phyloP scores from a whole-genome alignment of 139 green algal species.

The Chlorella sp. region DNA sequence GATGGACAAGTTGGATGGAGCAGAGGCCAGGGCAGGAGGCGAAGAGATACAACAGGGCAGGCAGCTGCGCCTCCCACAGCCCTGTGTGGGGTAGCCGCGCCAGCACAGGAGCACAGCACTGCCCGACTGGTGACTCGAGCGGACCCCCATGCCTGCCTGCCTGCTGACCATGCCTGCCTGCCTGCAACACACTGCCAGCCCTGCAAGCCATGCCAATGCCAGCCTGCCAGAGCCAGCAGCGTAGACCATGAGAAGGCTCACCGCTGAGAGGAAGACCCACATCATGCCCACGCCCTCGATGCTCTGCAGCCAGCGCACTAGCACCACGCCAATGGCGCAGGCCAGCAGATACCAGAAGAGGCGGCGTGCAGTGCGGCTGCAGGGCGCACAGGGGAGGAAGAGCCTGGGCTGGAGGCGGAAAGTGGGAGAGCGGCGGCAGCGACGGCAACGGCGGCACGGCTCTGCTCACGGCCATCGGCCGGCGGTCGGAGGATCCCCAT shows the following conservation, averaged over 20 bases:
- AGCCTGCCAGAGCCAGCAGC: neutral
- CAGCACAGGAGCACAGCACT: too few species aligned
- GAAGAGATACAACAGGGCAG: too few species aligned
- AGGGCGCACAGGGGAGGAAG: neutral
- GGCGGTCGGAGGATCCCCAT: neutral
- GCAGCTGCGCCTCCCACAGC: too few species aligned
- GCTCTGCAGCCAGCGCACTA: constrained; percentile 43
- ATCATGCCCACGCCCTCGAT: constrained; percentile 51
- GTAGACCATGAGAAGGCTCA: constrained; percentile 6
- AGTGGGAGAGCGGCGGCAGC: neutral
- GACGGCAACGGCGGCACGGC: neutral
- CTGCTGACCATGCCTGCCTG: too few species aligned
- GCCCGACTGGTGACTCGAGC: too few species aligned
- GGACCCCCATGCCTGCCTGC: too few species aligned
- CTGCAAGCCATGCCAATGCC: neutral
- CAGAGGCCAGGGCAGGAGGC: neutral
- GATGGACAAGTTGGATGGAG: neutral
- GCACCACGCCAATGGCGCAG: constrained; percentile 40
- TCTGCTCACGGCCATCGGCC: neutral
- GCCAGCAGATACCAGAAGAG: constrained; percentile 50
- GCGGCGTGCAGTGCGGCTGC: constrained; percentile 52
- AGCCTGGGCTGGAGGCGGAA: neutral
- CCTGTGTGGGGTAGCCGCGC: too few species aligned
- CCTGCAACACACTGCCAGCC: neutral
- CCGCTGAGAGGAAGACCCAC: constrained; percentile 53